A percentile compares a stretch with the other conserved stretches of the same genome.
phyloP scores from a whole-genome alignment of 129 eudicot species.

The Pittosporum tobira region DNA sequence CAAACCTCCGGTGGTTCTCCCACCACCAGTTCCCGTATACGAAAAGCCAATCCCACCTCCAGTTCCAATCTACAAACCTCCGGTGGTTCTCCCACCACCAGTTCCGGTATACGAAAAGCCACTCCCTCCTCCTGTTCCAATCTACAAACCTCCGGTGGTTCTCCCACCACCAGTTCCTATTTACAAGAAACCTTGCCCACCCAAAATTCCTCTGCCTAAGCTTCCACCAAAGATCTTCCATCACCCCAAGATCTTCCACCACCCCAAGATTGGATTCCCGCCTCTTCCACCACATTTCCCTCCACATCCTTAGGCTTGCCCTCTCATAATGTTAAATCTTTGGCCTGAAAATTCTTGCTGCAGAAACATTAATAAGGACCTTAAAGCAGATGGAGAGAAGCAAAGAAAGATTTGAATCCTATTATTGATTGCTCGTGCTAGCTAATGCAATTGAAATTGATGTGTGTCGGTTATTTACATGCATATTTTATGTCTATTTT shows the following conservation, averaged over 20 bases:
- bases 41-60: conserved; percentile 8
- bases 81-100: conserved; percentile 15
- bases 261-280: conserved; percentile 26
- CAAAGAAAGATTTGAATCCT: background rate
- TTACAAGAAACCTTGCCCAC: conserved; percentile 17
- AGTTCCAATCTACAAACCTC: conserved; percentile 15
- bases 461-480: no score
- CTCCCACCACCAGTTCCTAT: conserved; percentile 5
- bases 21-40: conserved; percentile 16
- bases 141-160: background rate
- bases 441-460: no score
- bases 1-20: conserved; percentile 16
- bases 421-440: no score
- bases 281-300: conserved; percentile 33
- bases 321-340: background rate
- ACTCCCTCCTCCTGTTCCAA: conserved; percentile 3
- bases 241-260: conserved; percentile 34
- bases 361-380: background rate
- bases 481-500: no score
- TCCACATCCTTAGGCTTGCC: conserved; percentile 18
- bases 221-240: conserved; percentile 34
- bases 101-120: conserved; percentile 17
- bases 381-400: background rate
- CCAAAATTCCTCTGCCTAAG: conserved; percentile 18
- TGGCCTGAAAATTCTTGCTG: background rate